Base-by-base conservation (phyloP, 2,329 filamentous ascomycete species). In the Xylariales sp. region DNA sequence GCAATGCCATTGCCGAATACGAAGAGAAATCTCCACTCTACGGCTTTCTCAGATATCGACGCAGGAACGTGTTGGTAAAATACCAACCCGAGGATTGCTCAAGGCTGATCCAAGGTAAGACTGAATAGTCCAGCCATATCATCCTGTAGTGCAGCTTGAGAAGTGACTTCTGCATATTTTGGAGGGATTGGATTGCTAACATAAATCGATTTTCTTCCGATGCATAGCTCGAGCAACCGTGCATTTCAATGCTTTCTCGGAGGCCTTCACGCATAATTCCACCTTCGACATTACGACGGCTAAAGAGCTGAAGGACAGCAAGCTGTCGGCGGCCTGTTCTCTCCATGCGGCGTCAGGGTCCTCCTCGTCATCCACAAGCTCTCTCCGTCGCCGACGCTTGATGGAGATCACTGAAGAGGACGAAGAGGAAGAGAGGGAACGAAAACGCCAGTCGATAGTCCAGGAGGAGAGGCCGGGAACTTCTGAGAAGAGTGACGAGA, bases 361-460 rank as follows among this genome's bases (percentile, higher is more conserved):
- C 15, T 87, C 83, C 48, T 88, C 85, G 18, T 95, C 90, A 10
- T 91, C 88, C 5, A 85, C 79, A 33, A 89, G 85, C 56, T 94
- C 88, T 5, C 69, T 89, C 47, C 79, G 85, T 42, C 76, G 82
- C 54, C 78, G 83, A 52, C 82, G 87, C 48, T 69, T 97, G 51
- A 84, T 91, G 66, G 91, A 95, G 65, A 96, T 97, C 57, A 82
- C 85, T n/a, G 93, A 97, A 63, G 87, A 93, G 65, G 86, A 84
- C 38, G 88, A 94, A 55, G 89, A 95, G 53, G 79, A 83, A 42
- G 67, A 73, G 42, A 63, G 76, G 46, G 69, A 78, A 19, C 66
- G 64, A 29, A 83, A 81, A 52, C 68, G 78, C 38, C 71, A 81
- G 52, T 80, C 74, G 2, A 61, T 74, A 6, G 66, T 72, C 6